Conservation (phyloP, 331 rosid genomes). For the Spiraea crenata region DNA sequence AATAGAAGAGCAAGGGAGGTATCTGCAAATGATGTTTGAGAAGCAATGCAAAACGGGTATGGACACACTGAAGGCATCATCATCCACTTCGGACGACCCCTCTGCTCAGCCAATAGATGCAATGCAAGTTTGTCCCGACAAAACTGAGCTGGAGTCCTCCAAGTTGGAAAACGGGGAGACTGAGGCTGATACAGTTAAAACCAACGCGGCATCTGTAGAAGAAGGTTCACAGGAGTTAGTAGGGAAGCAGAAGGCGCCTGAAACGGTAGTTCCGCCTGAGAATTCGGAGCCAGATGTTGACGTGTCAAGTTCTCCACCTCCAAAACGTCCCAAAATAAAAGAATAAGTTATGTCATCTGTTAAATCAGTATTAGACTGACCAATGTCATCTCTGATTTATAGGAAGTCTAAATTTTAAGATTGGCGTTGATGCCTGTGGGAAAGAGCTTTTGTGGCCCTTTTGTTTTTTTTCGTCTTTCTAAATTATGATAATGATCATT, state of each 20-base stretch:
- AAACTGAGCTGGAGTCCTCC: constrained; percentile 53
- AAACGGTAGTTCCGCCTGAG: constrained; percentile 28
- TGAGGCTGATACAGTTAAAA: constrained; percentile 35
- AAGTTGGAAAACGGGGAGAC: constrained; percentile 33
- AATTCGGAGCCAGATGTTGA: constrained; percentile 36
- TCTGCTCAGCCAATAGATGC: constrained; percentile 46
- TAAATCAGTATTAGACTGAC: constrained; percentile 49
- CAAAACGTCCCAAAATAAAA: constrained; percentile 65
- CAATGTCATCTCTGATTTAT: constrained; percentile 29
- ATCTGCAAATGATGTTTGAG: constrained; percentile 95
- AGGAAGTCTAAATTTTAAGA: constrained; percentile 15
- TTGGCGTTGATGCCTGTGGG: constrained; percentile 14
- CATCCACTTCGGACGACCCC: constrained; percentile 46
- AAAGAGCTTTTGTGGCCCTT: constrained; percentile 22
- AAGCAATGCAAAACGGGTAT: constrained; percentile 80
- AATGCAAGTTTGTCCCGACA: constrained; percentile 42
- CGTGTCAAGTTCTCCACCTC: constrained; percentile 39
- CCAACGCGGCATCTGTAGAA: constrained; percentile 21
- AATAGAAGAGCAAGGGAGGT: constrained; percentile 95
- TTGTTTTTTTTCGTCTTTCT: background rate
- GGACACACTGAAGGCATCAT: constrained; percentile 56
- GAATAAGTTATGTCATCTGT: constrained; percentile 41
- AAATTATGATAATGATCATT: constrained; percentile 6
- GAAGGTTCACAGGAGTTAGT: constrained; percentile 25
- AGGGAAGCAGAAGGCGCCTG: constrained; percentile 40